These are phyloP conservation scores for Euclidium syriacum DNA, from an alignment of 345 rosid genomes.

Conservation along the genomic window DNA sequence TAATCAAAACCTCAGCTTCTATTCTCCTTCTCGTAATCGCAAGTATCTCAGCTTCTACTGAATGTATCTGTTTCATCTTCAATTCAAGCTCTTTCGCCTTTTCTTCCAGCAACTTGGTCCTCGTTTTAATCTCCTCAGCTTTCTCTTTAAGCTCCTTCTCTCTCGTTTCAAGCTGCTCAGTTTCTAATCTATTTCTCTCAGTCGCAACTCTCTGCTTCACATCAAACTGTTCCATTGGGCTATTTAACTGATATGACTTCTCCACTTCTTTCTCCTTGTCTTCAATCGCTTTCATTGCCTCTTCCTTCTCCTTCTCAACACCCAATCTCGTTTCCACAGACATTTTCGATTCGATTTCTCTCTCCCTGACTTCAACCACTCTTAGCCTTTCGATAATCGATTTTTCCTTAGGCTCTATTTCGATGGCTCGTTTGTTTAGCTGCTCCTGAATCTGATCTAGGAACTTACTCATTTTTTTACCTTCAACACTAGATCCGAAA, in stretches of 20 bases:
- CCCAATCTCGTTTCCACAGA: not conserved
- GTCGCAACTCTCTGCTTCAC: no score
- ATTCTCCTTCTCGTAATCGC: no score
- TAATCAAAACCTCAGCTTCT: no score
- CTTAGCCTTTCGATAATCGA: not conserved
- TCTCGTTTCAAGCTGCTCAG: no score
- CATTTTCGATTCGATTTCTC: not conserved
- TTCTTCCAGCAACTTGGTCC: constrained; percentile 1
- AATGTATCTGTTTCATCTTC: no score
- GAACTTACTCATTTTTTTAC: not conserved
- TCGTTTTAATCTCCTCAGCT: no score
- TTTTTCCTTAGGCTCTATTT: not conserved
- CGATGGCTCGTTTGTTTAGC: not conserved
- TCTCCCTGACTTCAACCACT: not conserved
- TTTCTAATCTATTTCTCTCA: no score
- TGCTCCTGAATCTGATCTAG: not conserved
- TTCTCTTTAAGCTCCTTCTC: not conserved
- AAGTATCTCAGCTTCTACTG: no score
- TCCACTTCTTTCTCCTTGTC: not conserved
- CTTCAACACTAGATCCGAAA: not conserved
- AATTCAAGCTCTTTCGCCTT: not conserved
- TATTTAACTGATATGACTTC: no score
- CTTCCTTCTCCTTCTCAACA: not conserved
- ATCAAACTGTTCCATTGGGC: no score
- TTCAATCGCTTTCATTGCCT: not conserved